Conservation (phyloP, 441 rosid genomes). For the Theobroma grandiflorum region DNA sequence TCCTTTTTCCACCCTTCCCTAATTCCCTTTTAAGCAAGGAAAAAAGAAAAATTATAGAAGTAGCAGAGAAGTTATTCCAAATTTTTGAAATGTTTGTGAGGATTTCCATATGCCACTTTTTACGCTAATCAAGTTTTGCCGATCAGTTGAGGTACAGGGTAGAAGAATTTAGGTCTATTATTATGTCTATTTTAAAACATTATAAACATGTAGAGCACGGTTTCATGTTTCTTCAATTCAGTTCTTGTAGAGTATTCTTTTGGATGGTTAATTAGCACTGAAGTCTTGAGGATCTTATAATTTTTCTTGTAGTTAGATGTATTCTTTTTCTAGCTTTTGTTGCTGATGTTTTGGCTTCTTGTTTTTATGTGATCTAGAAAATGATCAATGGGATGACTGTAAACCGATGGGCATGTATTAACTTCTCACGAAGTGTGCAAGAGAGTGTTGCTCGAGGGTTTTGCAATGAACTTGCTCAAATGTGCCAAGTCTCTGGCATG, state of each 20-base stretch:
- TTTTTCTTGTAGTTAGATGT: neutral
- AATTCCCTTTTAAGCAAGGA: neutral
- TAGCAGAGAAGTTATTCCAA: neutral
- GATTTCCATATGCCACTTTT: neutral
- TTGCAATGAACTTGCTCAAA: constrained; percentile 91
- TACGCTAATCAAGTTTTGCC: neutral
- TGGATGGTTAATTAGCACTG: neutral
- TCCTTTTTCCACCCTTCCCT: neutral
- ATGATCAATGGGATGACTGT: constrained; percentile 98
- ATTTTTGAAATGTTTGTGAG: neutral
- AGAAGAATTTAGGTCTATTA: neutral
- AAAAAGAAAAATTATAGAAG: constrained; percentile 1
- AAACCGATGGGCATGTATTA: constrained; percentile 93
- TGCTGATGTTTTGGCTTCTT: constrained; percentile 23
- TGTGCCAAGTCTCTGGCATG: constrained; percentile 99
- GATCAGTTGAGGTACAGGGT: neutral
- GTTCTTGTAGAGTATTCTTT: neutral
- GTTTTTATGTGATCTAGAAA: constrained; percentile 55
- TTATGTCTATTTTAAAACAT: neutral
- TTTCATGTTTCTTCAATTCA: neutral
- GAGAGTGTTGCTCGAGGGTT: constrained; percentile 90
- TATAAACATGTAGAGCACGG: neutral
- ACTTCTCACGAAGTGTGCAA: constrained; percentile 94
- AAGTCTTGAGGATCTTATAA: neutral
- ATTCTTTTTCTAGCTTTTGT: constrained; percentile 18